These are phyloP conservation scores for Oryza australiensis DNA, from an alignment of 176 grass and related monocot genomes.

Conservation along the genomic window DNA sequence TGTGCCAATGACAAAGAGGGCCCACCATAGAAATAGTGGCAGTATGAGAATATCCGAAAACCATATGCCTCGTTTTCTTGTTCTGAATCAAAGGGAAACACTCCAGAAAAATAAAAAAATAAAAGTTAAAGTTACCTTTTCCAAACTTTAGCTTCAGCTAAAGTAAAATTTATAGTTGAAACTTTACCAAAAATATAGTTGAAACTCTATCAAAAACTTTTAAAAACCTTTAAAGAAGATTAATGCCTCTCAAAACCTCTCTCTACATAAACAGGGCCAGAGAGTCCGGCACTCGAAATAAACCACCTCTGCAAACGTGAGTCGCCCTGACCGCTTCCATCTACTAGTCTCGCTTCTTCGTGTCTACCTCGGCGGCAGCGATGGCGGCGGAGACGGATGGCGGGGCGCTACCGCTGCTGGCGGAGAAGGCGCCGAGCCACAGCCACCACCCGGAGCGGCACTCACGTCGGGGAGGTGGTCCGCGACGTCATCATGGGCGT, in stretches of 20 bases:
- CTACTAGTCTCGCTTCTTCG: not conserved
- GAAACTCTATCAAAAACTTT: no score
- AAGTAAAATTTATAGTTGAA: no score
- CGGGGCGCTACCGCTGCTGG: constrained; percentile 44
- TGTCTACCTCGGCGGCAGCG: not conserved
- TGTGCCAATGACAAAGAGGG: not conserved
- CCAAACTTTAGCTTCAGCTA: no score
- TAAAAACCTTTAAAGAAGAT: not conserved
- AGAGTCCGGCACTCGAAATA: not conserved
- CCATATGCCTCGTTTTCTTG: not conserved
- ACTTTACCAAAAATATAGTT: no score
- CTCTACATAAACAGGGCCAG: not conserved
- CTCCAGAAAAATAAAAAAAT: no score
- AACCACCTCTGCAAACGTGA: not conserved
- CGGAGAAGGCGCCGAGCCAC: constrained; percentile 44
- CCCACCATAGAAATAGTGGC: not conserved
- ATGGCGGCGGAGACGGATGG: constrained; percentile 22
- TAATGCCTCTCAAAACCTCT: not conserved
- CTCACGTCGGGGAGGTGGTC: constrained; percentile 79
- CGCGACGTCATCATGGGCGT: constrained; percentile 91
- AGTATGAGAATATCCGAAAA: not conserved
- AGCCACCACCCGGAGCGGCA: constrained; percentile 77
- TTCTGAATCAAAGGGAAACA: no score
- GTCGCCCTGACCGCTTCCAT: constrained; percentile 16
- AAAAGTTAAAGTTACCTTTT: no score